Evolutionary conservation across 768 basidiomycete genomes (phyloP).

Genomic region (Grammothele lineata): DNA sequence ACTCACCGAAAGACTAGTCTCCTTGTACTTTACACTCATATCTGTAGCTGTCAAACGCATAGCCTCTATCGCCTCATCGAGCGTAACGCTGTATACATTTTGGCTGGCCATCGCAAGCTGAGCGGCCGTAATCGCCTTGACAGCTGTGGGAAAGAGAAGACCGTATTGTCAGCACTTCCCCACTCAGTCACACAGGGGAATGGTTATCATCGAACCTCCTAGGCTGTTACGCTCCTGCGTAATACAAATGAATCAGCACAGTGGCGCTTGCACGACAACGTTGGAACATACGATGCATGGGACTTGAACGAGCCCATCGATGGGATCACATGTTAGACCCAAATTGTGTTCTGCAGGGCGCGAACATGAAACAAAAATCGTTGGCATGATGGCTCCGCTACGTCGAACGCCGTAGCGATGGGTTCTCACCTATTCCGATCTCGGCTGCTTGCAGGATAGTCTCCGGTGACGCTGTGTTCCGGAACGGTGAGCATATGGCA

Average conservation of each 20-base stretch:
- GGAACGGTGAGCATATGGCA: neutral
- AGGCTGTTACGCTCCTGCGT: slow-evolving; percentile 77
- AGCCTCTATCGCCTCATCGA: slow-evolving; percentile 95
- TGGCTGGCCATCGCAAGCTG: slow-evolving; percentile 92
- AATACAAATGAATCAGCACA: slow-evolving; percentile 1
- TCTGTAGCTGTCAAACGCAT: slow-evolving; percentile 92
- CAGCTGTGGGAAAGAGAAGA: slow-evolving; percentile 43
- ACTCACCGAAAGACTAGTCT: slow-evolving; percentile 86
- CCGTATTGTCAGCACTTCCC: neutral
- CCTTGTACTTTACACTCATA: slow-evolving; percentile 95
- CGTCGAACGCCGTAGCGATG: neutral
- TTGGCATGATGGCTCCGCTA: neutral
- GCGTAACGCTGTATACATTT: slow-evolving; percentile 79
- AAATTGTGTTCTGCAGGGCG: slow-evolving; percentile 66
- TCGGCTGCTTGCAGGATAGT: slow-evolving; percentile 75
- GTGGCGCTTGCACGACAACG: slow-evolving; percentile 8
- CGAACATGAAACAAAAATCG: neutral
- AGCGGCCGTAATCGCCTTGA: slow-evolving; percentile 90
- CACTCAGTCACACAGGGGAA: neutral
- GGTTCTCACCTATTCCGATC: slow-evolving; percentile 73
- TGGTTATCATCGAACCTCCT: slow-evolving; percentile 47
- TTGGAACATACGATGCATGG: slow-evolving; percentile 79
- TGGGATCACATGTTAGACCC: slow-evolving; percentile 91
- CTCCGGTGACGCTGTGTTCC: slow-evolving; percentile 62
- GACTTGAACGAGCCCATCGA: slow-evolving; percentile 89